Base-by-base conservation (phyloP, 768 basidiomycete genomes). In the Sistotremastrum suecicum region DNA sequence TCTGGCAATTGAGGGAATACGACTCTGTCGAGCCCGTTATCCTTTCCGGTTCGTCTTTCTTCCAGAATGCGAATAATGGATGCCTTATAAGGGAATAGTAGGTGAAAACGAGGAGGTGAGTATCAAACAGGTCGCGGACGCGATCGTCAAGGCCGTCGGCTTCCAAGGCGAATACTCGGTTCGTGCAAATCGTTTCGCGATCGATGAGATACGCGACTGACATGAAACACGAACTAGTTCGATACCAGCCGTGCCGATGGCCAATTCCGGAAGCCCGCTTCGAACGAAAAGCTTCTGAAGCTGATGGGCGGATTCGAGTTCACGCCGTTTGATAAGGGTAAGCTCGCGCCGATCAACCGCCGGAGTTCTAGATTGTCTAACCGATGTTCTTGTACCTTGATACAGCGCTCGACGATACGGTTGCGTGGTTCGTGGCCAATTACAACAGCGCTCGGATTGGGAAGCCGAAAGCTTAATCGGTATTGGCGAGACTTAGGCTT, bases 251-350 rank as follows among this genome's bases (percentile, higher is more conserved):
- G 77, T 44, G 78, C 91, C 6, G 94, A 98, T 56, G 91, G 94
- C 1, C 92, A 97, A 62, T 92, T 81, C 74, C 80, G 91, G 53
- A 97, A 97, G 65, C 91, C 92, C 0, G 92, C 92, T 11, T 89
- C 88, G 35, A 98, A 98, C 64, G 78, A 74, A 56, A 94, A 92
- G 62, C 67, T 95, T 5, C 58, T 87, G 42, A 64, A 63, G n/a
- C 66, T 85, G 44, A 78, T 91, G 42, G 81, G 81, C 31, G 63
- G 59, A 5, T 95, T 92, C 67, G 56, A 82, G 62, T 97, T 97
- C 63, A 95, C 91, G 32, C 90, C 91, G 5, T 94, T 98, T 60
- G 75, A 89, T 33, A 51, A 76, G 61, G 86, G 86, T 86, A 51
- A 37, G 69, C 61, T 12, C 29, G n/a, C 38, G 29, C 5, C 20